A percentile compares a stretch with the other conserved stretches of the same genome.
These are phyloP conservation scores for Linum lewisii DNA, from an alignment of 345 rosid genomes.

Conservation along the genomic window DNA sequence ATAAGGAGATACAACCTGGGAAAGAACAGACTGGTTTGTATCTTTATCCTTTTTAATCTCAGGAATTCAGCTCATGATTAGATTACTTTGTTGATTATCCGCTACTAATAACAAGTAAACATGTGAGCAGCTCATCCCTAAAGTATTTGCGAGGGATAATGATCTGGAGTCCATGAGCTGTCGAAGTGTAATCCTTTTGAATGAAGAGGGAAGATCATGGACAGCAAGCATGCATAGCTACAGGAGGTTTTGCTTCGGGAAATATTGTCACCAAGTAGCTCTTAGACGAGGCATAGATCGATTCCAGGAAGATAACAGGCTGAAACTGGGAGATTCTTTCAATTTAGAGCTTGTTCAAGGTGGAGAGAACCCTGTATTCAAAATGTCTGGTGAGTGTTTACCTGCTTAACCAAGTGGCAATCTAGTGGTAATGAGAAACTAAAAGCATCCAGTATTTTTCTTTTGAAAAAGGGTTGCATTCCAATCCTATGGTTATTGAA, in stretches of 20 bases:
- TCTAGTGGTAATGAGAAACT: not conserved
- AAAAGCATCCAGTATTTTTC: not conserved
- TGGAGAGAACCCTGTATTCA: conserved; percentile 6
- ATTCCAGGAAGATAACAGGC: not conserved
- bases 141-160: conserved; percentile 2
- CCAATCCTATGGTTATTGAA: not conserved
- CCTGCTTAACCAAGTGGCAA: not conserved
- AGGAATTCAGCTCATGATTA: not conserved
- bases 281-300: conserved; percentile 4
- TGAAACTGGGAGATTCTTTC: conserved; percentile 9
- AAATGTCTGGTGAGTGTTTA: conserved; percentile 7
- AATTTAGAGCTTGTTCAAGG: conserved; percentile 5
- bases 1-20: not conserved
- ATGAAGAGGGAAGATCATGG: conserved; percentile 15
- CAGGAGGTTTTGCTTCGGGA: not conserved
- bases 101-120: too few relatives aligned
- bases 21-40: not conserved
- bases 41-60: not conserved
- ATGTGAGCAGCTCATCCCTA: conserved; percentile 8
- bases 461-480: conserved; percentile 1
- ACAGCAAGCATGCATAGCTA: not conserved
- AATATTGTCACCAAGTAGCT: not conserved
- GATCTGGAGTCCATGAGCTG: not conserved
- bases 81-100: not conserved
- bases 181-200: conserved; percentile 1